Evolutionary conservation across 1,139 yeast genomes (phyloP), one percentile per base, ranked within the genome.

Genomic region (Blastobotrys serpentis): DNA sequence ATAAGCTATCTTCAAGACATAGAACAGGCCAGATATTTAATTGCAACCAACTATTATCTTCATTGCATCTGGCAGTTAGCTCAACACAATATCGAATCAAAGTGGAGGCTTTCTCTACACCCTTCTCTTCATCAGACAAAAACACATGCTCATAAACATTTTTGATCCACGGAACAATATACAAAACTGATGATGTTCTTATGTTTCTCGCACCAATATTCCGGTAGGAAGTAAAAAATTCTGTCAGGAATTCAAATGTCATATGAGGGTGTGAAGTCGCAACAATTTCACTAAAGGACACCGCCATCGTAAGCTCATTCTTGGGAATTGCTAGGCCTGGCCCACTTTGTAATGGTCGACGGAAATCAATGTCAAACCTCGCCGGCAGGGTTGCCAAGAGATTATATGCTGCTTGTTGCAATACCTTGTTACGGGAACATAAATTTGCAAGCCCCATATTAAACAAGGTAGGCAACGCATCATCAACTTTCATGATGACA

Each of bases 111-210:
- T 78, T 72, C 47, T 79, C 84, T 1, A 80, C 76, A 0, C 95
- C 94, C 51, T 68, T 70, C 29, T 77, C 80, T 57, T 75, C 78
- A 29, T 56, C 55, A 1, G 51, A 53, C 47, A 51, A 41, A 34
- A 74, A 82, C 11, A 86, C 81, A 56, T 79, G 67, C 21, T 73
- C 74, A 59, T 82, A 79, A 23, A 86, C 71, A 58, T 87, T 85
- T 30, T 76, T 76, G n/a, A 86, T 74, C 95, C 96, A 88, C 1
- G 94, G 90, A 0, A 87, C 74, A 10, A 83, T 70, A 60, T 81
- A 82, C 55, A 76, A 67, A 3, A 84, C 69, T 1, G 81, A 76
- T 7, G 40, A 36, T 4, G 77, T 72, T 26, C 69, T 62, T 5
- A 66, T 57, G 11, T 70, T 67, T 36, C 68, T 69, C 17, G 61